These are phyloP conservation scores for Andrographis paniculata DNA, from an alignment of 305 asterid genomes.

Conservation along the genomic window DNA sequence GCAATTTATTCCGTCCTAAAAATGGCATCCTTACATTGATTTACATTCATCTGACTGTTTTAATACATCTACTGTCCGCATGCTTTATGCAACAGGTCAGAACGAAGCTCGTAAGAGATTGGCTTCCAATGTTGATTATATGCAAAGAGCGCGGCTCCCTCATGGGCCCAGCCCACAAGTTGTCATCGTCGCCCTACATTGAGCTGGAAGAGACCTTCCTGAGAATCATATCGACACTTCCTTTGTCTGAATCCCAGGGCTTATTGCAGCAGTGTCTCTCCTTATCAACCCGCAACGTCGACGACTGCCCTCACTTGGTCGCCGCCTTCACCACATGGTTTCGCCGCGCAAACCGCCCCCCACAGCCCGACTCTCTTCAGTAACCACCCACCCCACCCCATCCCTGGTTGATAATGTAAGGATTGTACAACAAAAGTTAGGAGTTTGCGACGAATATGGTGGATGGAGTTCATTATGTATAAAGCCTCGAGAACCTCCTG, in stretches of 20 bases:
- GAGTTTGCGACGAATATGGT: too few species aligned
- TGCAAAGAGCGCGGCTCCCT: constrained; percentile 60
- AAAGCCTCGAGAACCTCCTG: too few species aligned
- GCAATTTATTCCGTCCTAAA: too few species aligned
- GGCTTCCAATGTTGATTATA: constrained; percentile 83
- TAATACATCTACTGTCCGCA: not conserved
- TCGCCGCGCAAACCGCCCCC: constrained; percentile 57
- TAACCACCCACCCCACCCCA: too few species aligned
- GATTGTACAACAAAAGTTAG: too few species aligned
- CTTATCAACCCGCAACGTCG: constrained; percentile 81
- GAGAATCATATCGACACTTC: constrained; percentile 81
- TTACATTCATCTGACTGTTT: not conserved
- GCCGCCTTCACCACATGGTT: constrained; percentile 89
- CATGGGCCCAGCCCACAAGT: constrained; percentile 43
- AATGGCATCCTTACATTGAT: too few species aligned
- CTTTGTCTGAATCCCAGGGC: constrained; percentile 57
- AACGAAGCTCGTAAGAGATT: constrained; percentile 72
- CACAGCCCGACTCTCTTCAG: not conserved
- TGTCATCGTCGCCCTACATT: constrained; percentile 34
- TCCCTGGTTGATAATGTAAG: too few species aligned
- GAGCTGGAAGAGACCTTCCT: constrained; percentile 81
- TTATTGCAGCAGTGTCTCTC: constrained; percentile 82
- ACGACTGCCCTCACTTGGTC: constrained; percentile 81
- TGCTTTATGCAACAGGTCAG: constrained; percentile 46
- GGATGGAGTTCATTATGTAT: too few species aligned